Percentiles rank a stretch among this genome's conserved stretches.
phyloP scores from a whole-genome alignment of 129 eudicot genomes.

The Deinandra increscens region DNA sequence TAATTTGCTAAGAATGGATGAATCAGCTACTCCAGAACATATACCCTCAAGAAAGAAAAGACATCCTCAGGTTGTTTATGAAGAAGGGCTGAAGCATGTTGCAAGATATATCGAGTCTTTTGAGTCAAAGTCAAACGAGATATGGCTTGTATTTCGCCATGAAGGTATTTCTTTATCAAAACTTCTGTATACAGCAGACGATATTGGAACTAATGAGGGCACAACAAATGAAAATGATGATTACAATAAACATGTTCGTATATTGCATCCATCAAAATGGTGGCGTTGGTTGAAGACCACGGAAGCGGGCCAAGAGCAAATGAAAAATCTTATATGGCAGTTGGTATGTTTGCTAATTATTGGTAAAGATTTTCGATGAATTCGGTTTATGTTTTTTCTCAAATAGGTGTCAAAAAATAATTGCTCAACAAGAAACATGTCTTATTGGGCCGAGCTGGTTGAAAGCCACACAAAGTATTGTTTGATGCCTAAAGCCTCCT shows the following conservation, averaged over 20 bases:
- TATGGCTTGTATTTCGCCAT: conserved; percentile 97
- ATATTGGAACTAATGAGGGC: conserved; percentile 43
- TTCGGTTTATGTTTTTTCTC: background rate
- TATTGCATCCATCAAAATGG: conserved; percentile 89
- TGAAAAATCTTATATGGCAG: conserved; percentile 78
- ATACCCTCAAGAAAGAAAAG: conserved; percentile 25
- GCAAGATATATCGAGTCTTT: conserved; percentile 97
- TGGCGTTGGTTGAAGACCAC: conserved; percentile 98
- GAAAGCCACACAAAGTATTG: background rate
- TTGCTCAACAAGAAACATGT: background rate
- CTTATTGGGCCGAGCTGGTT: background rate
- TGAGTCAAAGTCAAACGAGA: conserved; percentile 88
- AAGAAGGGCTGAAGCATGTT: conserved; percentile 87
- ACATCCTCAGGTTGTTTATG: conserved; percentile 36
- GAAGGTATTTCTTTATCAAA: conserved; percentile 94
- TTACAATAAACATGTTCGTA: conserved; percentile 58
- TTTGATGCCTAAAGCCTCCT: background rate
- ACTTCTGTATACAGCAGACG: conserved; percentile 85
- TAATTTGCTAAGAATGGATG: conserved; percentile 28
- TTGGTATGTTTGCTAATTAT: conserved; percentile 50
- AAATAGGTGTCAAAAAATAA: background rate
- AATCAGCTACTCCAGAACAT: conserved; percentile 38
- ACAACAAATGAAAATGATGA: conserved; percentile 45
- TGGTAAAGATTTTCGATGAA: background rate
- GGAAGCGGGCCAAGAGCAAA: conserved; percentile 84